Base-by-base conservation (phyloP, 2,329 filamentous ascomycete species). In the Neonectria punicea region DNA sequence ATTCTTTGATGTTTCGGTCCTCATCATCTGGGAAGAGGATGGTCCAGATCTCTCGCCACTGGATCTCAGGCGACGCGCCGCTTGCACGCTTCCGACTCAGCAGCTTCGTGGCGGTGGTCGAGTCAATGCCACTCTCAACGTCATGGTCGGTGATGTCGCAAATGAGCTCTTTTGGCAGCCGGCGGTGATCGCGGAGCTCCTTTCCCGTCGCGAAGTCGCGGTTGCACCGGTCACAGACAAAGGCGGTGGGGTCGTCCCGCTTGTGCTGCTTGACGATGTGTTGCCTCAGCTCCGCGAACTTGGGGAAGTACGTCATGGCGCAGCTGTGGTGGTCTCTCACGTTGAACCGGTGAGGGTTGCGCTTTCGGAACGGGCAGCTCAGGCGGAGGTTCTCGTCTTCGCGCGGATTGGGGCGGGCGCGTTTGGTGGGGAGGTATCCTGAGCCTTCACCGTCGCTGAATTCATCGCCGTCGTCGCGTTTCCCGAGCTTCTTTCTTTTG, bases 341-440 rank as follows among this genome's bases (percentile, higher is more conserved):
- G 39, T 84, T 84, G 68, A 84, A 84, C 1, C 81, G 78, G 36
- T 76, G 74, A 1, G 82, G 81, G 46, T 84, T 83, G 13, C 82
- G 76, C 68, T 82, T 82, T 34, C 82, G 75, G 44, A 80, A 84
- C 1, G 82, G 82, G 60, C 82, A 84, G 56, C 81, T 82, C 5
- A 81, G 67, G 2, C 80, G 77, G 4, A 81, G 70, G 47, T 79
- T 80, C 55, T 80, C 79, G 1, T 81, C 79, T 0, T 80, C 80
- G 39, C 69, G 73, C 0, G 76, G 74, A 25, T 76, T 77, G 3
- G 75, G 75, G 11, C 76, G 72, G 0, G 71, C 44, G 16, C 78
- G 73, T 61, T 81, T 81, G 8, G 67, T 63, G 0, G 75, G 73
- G 0, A 75, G 14, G 8, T 70, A 73, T 0, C 75, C 77, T 0